Percentiles rank a stretch among this genome's conserved stretches.
phyloP scores from a whole-genome alignment of 805 yeast species.

The Metschnikowia santaceciliae region DNA sequence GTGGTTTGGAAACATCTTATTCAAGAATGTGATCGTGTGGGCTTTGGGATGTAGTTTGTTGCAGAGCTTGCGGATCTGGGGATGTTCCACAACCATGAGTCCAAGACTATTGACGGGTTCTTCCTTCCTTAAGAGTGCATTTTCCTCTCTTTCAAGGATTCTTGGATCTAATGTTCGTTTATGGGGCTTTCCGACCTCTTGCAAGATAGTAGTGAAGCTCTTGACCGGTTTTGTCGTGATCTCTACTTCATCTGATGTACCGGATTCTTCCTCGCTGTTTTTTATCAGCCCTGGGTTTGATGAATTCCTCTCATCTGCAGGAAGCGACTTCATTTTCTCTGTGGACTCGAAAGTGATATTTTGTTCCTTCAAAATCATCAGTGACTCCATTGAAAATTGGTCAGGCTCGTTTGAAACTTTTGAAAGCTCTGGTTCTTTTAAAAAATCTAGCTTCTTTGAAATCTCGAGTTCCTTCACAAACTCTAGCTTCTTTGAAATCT shows the following conservation, averaged over 20 bases:
- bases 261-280: background rate
- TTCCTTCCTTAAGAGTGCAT: background rate
- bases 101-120: background rate
- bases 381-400: too few species aligned
- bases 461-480: too few species aligned
- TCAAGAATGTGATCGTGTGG: slow-evolving; percentile 12
- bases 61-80: slow-evolving; percentile 14
- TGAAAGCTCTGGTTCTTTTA: too few species aligned
- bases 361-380: background rate
- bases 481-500: too few species aligned
- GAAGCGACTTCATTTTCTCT: background rate
- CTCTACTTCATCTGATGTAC: background rate
- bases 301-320: too few species aligned
- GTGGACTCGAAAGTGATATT: background rate
- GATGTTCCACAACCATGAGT: slow-evolving; percentile 12
- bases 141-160: background rate
- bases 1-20: slow-evolving; percentile 10
- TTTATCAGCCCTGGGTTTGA: background rate
- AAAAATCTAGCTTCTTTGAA: too few species aligned
- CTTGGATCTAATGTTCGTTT: slow-evolving; percentile 5
- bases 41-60: slow-evolving; percentile 4
- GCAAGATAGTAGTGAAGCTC: background rate
- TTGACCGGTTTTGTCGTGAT: background rate
- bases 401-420: too few species aligned
- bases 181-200: slow-evolving; percentile 1